Percentiles rank a stretch among this genome's conserved stretches.
phyloP scores from a whole-genome alignment of 495 filamentous ascomycete genomes.

The Penicillium bovifimosum region DNA sequence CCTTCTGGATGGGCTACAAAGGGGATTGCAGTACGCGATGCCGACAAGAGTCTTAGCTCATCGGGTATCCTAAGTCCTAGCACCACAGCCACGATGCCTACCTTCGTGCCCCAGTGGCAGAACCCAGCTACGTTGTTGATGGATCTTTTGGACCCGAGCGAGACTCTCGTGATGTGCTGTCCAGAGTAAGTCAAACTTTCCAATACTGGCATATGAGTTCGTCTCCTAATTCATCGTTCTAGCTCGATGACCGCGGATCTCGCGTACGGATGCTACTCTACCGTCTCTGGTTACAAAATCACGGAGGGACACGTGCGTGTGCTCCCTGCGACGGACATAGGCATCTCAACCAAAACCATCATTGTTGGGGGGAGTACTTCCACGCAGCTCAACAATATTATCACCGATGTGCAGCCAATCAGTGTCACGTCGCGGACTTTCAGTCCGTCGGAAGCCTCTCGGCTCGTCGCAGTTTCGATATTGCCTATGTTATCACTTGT shows the following conservation, averaged over 20 bases:
- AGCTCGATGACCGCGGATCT: no score
- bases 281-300: not conserved
- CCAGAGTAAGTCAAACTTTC: not conserved
- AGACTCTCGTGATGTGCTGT: not conserved
- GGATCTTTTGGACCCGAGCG: not conserved
- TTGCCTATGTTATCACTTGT: not conserved
- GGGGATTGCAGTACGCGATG: not conserved
- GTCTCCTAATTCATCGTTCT: no score
- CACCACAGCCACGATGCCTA: not conserved
- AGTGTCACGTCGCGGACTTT: not conserved
- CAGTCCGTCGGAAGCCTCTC: not conserved
- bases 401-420: not conserved
- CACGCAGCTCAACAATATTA: not conserved
- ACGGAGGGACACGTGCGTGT: not conserved
- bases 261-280: not conserved
- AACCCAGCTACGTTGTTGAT: not conserved
- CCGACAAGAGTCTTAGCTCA: not conserved
- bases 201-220: no score
- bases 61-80: not conserved
- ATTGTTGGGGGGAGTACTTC: not conserved
- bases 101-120: not conserved
- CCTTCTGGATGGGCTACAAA: not conserved
- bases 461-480: not conserved
- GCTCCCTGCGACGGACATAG: not conserved
- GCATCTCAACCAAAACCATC: not conserved